Conservation (phyloP, 2,329 filamentous ascomycete species). For the Colletotrichum tabaci region DNA sequence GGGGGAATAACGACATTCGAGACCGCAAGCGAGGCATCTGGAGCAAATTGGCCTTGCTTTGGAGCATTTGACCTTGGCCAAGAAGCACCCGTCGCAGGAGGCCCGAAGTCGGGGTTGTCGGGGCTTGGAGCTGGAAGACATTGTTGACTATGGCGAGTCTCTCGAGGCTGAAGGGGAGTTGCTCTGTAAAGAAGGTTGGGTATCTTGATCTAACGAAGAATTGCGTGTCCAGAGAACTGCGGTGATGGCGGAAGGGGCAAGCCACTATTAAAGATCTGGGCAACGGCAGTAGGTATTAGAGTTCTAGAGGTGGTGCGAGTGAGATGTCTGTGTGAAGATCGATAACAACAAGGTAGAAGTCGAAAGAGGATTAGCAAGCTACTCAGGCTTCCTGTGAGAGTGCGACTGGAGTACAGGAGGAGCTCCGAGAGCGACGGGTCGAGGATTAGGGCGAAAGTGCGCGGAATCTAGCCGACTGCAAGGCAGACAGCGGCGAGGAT, state of each 20-base stretch:
- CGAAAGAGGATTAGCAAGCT: slow-evolving; percentile 40
- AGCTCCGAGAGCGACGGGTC: slow-evolving; percentile 38
- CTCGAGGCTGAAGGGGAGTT: slow-evolving; percentile 2
- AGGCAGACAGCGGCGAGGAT: slow-evolving; percentile 34
- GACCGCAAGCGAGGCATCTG: slow-evolving; percentile 65
- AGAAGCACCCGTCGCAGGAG: slow-evolving; percentile 69
- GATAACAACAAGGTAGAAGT: slow-evolving; percentile 26
- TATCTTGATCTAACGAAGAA: slow-evolving; percentile 39
- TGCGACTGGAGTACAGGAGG: slow-evolving; percentile 33
- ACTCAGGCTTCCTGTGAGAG: slow-evolving; percentile 28
- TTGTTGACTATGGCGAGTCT: slow-evolving; percentile 35
- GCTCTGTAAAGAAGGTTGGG: slow-evolving; percentile 28
- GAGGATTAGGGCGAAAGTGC: slow-evolving; percentile 26
- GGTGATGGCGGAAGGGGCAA: slow-evolving; percentile 33
- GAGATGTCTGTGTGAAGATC: slow-evolving; percentile 40
- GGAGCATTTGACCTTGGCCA: slow-evolving; percentile 71
- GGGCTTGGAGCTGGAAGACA: slow-evolving; percentile 48
- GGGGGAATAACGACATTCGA: slow-evolving; percentile 67
- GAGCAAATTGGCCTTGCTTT: slow-evolving; percentile 68
- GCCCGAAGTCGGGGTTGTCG: slow-evolving; percentile 61
- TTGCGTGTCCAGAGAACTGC: slow-evolving; percentile 21
- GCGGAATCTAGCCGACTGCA: slow-evolving; percentile 37
- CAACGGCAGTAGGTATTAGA: slow-evolving; percentile 35
- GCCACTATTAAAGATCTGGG: slow-evolving; percentile 40
- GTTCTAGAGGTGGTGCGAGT: slow-evolving; percentile 37